Evolutionary conservation across 139 green algal species (phyloP).

Genomic region (Zygnema cylindricum): DNA sequence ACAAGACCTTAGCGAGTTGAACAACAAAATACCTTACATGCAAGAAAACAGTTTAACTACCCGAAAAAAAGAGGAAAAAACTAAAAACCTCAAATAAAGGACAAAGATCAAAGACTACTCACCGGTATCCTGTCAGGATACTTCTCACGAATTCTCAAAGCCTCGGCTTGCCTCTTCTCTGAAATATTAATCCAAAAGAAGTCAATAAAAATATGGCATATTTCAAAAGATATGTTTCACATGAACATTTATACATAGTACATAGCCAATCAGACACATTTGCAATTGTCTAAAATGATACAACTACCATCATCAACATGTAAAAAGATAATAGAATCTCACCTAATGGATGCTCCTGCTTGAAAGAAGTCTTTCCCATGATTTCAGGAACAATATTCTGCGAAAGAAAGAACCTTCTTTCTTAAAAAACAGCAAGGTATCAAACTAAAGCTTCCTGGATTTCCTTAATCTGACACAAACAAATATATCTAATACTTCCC

Average conservation of each 20-base stretch:
- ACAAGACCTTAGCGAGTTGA: not conserved
- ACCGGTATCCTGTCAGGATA: constrained; percentile 95
- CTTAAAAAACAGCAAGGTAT: too few species aligned
- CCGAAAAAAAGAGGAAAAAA: not conserved
- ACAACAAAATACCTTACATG: not conserved
- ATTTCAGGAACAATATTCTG: too few species aligned
- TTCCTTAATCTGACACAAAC: too few species aligned
- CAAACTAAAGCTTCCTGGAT: too few species aligned
- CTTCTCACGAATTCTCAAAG: constrained; percentile 93
- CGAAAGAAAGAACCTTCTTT: too few species aligned
- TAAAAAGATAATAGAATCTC: not conserved
- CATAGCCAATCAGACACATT: not conserved
- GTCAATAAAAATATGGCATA: constrained; percentile 16
- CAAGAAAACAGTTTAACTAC: constrained; percentile 10
- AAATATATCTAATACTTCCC: too few species aligned
- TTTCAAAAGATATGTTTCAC: too few species aligned
- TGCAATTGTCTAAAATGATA: not conserved
- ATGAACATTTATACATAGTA: too few species aligned
- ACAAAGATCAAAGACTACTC: constrained; percentile 16
- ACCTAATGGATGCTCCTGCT: constrained; percentile 10
- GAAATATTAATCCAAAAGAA: constrained; percentile 34
- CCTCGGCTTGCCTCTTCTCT: constrained; percentile 95
- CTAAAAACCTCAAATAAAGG: not conserved
- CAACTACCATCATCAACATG: not conserved
- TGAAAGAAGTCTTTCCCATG: constrained; percentile 8